Percentiles rank a stretch among this genome's conserved stretches.
These are phyloP conservation scores for Metahyphopichia silvanorum DNA, from an alignment of 805 yeast species.

Conservation along the genomic window DNA sequence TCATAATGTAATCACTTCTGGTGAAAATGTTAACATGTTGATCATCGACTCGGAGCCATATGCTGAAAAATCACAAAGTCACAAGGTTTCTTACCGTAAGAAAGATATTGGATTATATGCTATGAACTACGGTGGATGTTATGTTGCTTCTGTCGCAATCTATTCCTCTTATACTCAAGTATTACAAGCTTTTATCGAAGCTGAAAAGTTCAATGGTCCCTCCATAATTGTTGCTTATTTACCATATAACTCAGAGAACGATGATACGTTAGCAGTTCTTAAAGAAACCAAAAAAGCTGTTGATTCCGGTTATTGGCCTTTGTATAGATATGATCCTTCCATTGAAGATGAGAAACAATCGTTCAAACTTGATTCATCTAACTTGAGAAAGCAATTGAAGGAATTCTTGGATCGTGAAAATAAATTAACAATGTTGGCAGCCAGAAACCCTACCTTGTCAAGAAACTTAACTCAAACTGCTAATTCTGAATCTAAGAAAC, in stretches of 20 bases:
- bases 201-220: constrained; percentile 87
- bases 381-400: constrained; percentile 70
- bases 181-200: constrained; percentile 83
- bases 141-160: constrained; percentile 92
- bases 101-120: constrained; percentile 94
- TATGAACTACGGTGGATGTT: constrained; percentile 85
- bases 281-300: constrained; percentile 88
- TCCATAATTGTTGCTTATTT: constrained; percentile 87
- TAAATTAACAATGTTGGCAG: constrained; percentile 71
- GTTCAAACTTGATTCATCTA: constrained; percentile 85
- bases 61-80: constrained; percentile 22
- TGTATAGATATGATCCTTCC: constrained; percentile 79
- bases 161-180: constrained; percentile 93
- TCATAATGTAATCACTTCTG: constrained; percentile 75
- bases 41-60: constrained; percentile 84
- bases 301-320: constrained; percentile 95
- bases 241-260: constrained; percentile 66
- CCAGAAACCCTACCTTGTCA: constrained; percentile 69
- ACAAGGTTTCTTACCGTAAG: constrained; percentile 55
- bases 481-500: constrained; percentile 50
- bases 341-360: constrained; percentile 46
- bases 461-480: constrained; percentile 68
- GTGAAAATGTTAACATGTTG: constrained; percentile 76
- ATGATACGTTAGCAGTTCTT: constrained; percentile 68
- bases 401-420: constrained; percentile 88